A percentile compares a stretch with the other conserved stretches of the same genome.
phyloP scores from a whole-genome alignment of 73 alveolate genomes.

The Paramecium octaurelia region DNA sequence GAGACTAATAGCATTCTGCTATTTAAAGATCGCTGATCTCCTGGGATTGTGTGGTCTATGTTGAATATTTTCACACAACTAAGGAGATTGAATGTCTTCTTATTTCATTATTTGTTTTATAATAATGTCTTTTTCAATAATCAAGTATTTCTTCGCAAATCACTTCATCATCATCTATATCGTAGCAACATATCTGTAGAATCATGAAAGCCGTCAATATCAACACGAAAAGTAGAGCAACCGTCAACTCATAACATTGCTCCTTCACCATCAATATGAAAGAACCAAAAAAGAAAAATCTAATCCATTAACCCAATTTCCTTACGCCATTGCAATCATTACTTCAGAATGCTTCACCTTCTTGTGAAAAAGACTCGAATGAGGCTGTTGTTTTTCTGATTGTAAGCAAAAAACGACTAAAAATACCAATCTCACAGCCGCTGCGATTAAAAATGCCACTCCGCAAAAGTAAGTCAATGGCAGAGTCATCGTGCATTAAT shows the following conservation, averaged over 20 bases:
- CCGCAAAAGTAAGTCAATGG: constrained; percentile 31
- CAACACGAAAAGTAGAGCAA: neutral
- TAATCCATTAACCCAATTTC: neutral
- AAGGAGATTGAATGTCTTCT: neutral
- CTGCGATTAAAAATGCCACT: neutral
- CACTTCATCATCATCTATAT: neutral
- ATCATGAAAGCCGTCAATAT: constrained; percentile 19
- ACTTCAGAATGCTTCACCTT: neutral
- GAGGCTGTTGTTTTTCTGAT: neutral
- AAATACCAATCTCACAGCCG: neutral
- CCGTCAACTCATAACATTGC: neutral
- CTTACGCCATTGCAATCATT: constrained; percentile 29
- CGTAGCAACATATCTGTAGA: constrained; percentile 18
- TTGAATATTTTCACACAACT: neutral
- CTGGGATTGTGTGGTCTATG: neutral
- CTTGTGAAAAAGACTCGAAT: neutral
- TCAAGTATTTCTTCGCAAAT: constrained; percentile 14
- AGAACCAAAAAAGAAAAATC: constrained; percentile 29
- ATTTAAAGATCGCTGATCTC: neutral
- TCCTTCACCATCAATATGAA: constrained; percentile 1
- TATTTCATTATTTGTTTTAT: neutral
- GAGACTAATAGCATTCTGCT: neutral
- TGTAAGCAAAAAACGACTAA: constrained; percentile 21
- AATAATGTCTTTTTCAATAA: constrained; percentile 11
- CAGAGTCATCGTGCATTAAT: neutral